A percentile compares a stretch with the other conserved stretches of the same genome.
phyloP scores from a whole-genome alignment of 2,329 filamentous ascomycete species.

The Epichloe sibirici region DNA sequence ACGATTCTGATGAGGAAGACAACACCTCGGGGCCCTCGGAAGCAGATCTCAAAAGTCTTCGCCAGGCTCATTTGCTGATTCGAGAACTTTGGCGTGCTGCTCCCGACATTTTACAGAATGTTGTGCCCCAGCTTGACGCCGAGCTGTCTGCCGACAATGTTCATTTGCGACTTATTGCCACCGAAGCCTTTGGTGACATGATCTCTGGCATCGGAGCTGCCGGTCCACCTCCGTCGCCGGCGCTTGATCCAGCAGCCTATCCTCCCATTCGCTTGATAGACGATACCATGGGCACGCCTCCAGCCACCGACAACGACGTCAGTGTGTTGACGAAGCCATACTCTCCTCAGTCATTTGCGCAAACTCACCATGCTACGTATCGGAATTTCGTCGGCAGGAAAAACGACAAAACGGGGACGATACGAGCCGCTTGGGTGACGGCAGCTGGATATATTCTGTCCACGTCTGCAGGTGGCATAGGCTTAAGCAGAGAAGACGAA shows the following conservation, averaged over 20 bases:
- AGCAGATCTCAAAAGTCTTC: conserved; percentile 74
- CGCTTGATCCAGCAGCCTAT: conserved; percentile 71
- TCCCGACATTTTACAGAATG: conserved; percentile 78
- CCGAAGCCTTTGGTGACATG: conserved; percentile 91
- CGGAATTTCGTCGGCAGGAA: conserved; percentile 73
- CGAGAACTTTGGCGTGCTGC: conserved; percentile 90
- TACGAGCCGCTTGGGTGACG: conserved; percentile 78
- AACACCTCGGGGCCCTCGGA: conserved; percentile 54
- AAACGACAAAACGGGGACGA: conserved; percentile 73
- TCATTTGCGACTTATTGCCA: conserved; percentile 74
- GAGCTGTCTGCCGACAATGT: conserved; percentile 86
- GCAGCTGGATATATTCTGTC: conserved; percentile 74
- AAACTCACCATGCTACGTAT: conserved; percentile 67
- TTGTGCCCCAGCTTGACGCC: conserved; percentile 85
- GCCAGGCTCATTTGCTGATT: conserved; percentile 79
- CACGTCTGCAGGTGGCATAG: conserved; percentile 86
- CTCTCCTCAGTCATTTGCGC: conserved; percentile 80
- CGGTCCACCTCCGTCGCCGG: conserved; percentile 61
- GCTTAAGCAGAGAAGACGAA: conserved; percentile 75
- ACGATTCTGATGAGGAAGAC: conserved; percentile 54
- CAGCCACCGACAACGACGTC: conserved; percentile 27
- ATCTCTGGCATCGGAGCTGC: conserved; percentile 87
- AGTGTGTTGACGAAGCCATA: conserved; percentile 69
- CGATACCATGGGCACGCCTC: conserved; percentile 30
- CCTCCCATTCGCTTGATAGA: conserved; percentile 59